These are phyloP conservation scores for Samsoniella hepiali DNA, from an alignment of 2,329 filamentous ascomycete genomes.

Conservation along the genomic window DNA sequence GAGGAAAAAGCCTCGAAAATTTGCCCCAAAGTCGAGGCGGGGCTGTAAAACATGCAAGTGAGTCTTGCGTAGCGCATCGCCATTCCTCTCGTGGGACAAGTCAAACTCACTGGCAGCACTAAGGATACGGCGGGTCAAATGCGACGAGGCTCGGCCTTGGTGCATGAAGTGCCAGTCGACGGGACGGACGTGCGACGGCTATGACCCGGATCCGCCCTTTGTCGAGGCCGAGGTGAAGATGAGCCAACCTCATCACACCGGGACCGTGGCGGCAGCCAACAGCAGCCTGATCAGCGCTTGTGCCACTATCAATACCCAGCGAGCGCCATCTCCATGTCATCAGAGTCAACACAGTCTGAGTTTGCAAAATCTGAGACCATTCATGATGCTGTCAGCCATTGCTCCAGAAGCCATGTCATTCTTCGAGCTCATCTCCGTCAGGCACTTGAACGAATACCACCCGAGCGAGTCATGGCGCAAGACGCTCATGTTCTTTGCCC, in stretches of 20 bases:
- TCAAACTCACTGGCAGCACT: not conserved
- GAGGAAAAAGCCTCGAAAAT: conserved; percentile 37
- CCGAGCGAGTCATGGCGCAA: conserved; percentile 32
- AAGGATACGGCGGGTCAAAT: conserved; percentile 38
- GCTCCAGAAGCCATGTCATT: conserved; percentile 27
- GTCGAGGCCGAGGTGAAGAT: not conserved
- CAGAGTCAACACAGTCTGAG: too few species aligned
- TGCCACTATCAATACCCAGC: not conserved
- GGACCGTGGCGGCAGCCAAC: not conserved
- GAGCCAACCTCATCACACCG: not conserved
- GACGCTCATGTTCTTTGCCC: conserved; percentile 35
- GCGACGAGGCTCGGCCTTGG: conserved; percentile 33
- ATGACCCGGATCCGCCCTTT: conserved; percentile 21
- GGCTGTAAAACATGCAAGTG: conserved; percentile 42
- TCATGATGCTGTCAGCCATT: not conserved
- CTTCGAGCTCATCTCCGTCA: conserved; percentile 29
- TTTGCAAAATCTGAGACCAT: not conserved
- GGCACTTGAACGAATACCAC: conserved; percentile 30
- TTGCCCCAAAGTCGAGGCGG: conserved; percentile 37
- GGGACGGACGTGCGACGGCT: conserved; percentile 38
- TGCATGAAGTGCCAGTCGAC: conserved; percentile 37
- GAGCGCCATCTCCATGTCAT: too few species aligned
- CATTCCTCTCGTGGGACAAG: too few species aligned
- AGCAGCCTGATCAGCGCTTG: not conserved
- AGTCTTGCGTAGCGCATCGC: conserved; percentile 22